These are phyloP conservation scores for Excoecaria cochinchinensis DNA, from an alignment of 345 rosid genomes.

Conservation along the genomic window DNA sequence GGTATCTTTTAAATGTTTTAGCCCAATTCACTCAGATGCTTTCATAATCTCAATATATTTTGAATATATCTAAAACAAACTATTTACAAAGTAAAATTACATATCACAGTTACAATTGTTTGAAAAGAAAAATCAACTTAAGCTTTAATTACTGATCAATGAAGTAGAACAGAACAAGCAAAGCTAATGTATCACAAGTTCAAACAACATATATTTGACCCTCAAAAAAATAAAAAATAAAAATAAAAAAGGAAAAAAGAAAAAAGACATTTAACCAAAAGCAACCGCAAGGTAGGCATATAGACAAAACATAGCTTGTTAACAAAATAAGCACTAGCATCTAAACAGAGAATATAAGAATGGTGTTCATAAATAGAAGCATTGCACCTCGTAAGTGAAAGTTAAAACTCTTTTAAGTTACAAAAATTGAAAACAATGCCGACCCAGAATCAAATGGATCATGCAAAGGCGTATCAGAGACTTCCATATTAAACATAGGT, in stretches of 20 bases:
- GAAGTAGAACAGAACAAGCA: background rate
- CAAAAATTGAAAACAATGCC: background rate
- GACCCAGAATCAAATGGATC: background rate
- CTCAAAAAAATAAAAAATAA: too few species aligned
- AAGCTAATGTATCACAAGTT: background rate
- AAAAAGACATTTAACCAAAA: background rate
- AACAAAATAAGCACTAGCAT: background rate
- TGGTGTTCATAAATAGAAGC: background rate
- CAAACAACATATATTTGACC: background rate
- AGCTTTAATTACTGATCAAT: background rate
- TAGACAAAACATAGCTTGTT: background rate
- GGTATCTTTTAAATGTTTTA: background rate
- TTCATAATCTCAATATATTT: slow-evolving; percentile 7
- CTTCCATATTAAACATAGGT: background rate
- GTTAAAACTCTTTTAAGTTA: background rate
- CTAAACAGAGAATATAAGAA: background rate
- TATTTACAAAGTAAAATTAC: slow-evolving; percentile 8
- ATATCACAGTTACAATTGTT: slow-evolving; percentile 7
- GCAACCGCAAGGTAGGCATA: background rate
- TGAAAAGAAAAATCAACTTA: background rate
- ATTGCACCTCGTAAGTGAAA: background rate
- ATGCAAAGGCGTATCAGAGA: background rate
- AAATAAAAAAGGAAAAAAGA: too few species aligned
- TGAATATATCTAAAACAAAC: slow-evolving; percentile 8
- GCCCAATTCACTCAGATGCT: background rate